phyloP scores from a whole-genome alignment of 192 early-diverging fungal genomes.

The Phlyctochytrium bullatum region DNA sequence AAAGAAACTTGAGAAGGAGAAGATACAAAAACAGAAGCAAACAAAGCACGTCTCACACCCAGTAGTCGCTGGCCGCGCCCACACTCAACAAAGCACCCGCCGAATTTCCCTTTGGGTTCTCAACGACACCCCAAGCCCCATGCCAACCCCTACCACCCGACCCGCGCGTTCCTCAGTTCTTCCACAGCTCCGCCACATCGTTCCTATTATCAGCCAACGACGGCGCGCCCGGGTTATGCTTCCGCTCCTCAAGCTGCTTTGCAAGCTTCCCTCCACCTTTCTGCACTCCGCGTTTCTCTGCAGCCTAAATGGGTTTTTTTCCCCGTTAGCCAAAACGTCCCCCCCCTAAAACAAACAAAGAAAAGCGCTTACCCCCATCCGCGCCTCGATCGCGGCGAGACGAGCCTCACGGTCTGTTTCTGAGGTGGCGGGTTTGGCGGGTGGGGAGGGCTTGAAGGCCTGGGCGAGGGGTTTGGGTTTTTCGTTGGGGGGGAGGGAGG shows the following conservation, averaged over 20 bases:
- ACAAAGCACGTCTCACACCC: too few relatives aligned
- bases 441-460: background rate
- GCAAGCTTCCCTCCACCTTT: slow-evolving; percentile 28
- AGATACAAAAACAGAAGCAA: too few relatives aligned
- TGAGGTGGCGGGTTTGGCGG: slow-evolving; percentile 8
- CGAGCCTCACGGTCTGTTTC: slow-evolving; percentile 16
- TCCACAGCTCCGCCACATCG: slow-evolving; percentile 22
- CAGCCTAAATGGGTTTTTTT: background rate
- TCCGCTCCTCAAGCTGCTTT: slow-evolving; percentile 21
- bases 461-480: background rate
- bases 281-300: slow-evolving; percentile 23
- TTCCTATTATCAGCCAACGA: background rate
- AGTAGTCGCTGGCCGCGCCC: too few relatives aligned
- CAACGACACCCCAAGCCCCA: too few relatives aligned
- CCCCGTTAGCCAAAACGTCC: too few relatives aligned
- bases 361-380: slow-evolving; percentile 10
- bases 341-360: background rate
- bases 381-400: slow-evolving; percentile 23
- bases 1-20: too few relatives aligned
- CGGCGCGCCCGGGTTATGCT: background rate
- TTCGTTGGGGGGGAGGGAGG: background rate
- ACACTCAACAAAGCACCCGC: too few relatives aligned
- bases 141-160: too few relatives aligned
- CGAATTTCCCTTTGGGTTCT: too few relatives aligned
- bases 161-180: too few relatives aligned